phyloP scores from a whole-genome alignment of 306 rosid genomes.

The Morella rubra region DNA sequence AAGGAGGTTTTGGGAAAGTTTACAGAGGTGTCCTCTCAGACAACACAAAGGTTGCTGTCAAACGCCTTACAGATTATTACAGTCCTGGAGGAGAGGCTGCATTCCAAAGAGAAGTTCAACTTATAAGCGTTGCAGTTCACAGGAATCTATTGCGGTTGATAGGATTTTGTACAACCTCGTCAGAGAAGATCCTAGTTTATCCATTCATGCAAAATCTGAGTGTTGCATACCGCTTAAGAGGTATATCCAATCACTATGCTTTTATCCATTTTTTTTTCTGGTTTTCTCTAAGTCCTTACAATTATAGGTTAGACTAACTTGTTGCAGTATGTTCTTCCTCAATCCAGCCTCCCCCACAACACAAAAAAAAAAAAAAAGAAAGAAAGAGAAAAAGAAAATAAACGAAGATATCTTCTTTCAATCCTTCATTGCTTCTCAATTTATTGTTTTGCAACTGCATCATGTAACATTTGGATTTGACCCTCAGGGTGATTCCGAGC shows the following conservation, averaged over 20 bases:
- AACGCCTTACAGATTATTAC: conserved; percentile 72
- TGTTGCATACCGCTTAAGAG: conserved; percentile 82
- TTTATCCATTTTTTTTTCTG: not conserved
- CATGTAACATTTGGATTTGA: too few relatives aligned
- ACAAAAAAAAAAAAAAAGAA: too few relatives aligned
- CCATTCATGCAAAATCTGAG: conserved; percentile 97
- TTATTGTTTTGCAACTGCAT: too few relatives aligned
- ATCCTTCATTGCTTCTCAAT: too few relatives aligned
- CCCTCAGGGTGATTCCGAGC: too few relatives aligned
- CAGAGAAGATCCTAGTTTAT: conserved; percentile 91
- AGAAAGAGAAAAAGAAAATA: too few relatives aligned
- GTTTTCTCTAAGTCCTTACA: not conserved
- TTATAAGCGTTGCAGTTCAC: conserved; percentile 89
- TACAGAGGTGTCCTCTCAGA: conserved; percentile 81
- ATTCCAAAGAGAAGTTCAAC: conserved; percentile 81
- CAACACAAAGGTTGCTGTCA: conserved; percentile 69
- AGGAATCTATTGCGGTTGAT: conserved; percentile 79
- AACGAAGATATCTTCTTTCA: too few relatives aligned
- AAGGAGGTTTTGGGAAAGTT: conserved; percentile 97
- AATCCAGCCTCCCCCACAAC: too few relatives aligned
- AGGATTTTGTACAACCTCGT: conserved; percentile 72
- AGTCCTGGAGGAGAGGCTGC: conserved; percentile 98
- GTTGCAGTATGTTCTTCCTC: not conserved
- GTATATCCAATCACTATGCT: conserved; percentile 35
- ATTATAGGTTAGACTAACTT: not conserved